A percentile compares a stretch with the other conserved stretches of the same genome.
These are phyloP conservation scores for Mycena sp. DNA, from an alignment of 1,284 basidiomycete genomes.

Conservation along the genomic window DNA sequence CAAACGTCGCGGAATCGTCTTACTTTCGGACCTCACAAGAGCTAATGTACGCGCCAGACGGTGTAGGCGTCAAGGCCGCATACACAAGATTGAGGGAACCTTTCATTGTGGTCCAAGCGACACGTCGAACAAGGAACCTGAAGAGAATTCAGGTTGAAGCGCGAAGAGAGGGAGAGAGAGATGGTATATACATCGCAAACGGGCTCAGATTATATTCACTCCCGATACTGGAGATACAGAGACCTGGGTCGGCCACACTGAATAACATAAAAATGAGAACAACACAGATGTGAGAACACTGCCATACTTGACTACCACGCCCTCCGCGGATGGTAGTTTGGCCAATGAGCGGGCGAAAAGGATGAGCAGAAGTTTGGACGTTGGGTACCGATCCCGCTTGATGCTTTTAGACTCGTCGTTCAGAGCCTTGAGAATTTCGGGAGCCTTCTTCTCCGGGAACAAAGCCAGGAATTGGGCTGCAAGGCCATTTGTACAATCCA, in stretches of 20 bases:
- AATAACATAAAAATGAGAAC: neutral
- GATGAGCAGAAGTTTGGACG: slow-evolving; percentile 6
- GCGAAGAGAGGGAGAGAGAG: neutral
- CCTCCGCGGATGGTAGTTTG: slow-evolving; percentile 7
- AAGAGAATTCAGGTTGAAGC: neutral
- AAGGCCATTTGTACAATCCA: neutral
- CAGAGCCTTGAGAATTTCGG: slow-evolving; percentile 14
- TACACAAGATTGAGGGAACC: slow-evolving; percentile 29
- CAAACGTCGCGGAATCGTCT: neutral
- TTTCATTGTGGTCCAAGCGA: slow-evolving; percentile 17
- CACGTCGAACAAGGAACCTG: neutral
- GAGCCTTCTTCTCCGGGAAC: slow-evolving; percentile 12
- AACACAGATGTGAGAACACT: neutral
- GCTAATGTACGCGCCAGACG: slow-evolving; percentile 28
- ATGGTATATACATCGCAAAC: slow-evolving; percentile 2
- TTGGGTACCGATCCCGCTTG: slow-evolving; percentile 4
- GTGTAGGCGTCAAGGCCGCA: slow-evolving; percentile 14
- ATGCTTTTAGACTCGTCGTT: slow-evolving; percentile 12
- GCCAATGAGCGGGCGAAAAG: slow-evolving; percentile 17
- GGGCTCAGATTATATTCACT: slow-evolving; percentile 1
- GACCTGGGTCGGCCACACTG: slow-evolving; percentile 11
- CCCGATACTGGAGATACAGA: slow-evolving; percentile 22
- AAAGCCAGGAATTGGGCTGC: neutral
- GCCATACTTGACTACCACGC: slow-evolving; percentile 31
- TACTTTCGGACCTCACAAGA: slow-evolving; percentile 7